Evolutionary conservation across 2,329 filamentous ascomycete species (phyloP).

Genomic region (Graphiopsis chlorocephala): DNA sequence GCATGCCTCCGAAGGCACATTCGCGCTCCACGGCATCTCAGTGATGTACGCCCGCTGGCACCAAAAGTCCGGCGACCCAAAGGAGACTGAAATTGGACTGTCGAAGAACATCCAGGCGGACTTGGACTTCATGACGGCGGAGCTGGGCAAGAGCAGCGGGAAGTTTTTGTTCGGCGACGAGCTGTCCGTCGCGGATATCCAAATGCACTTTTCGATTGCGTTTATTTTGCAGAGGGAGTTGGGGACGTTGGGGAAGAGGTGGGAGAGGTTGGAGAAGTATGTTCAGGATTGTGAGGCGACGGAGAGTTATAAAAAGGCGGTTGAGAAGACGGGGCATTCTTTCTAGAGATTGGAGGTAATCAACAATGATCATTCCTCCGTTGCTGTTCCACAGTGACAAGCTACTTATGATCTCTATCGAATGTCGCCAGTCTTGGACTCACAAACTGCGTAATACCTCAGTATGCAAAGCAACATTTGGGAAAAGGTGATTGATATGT

Average conservation of each 20-base stretch:
- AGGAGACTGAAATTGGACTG: slow-evolving; percentile 39
- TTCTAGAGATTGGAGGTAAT: slow-evolving; percentile 22
- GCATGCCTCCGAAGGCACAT: slow-evolving; percentile 49
- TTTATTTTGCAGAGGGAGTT: slow-evolving; percentile 42
- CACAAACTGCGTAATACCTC: neutral
- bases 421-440: neutral
- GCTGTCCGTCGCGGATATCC: slow-evolving; percentile 45
- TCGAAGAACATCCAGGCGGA: slow-evolving; percentile 46
- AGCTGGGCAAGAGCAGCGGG: slow-evolving; percentile 39
- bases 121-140: slow-evolving; percentile 44
- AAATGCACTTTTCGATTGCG: slow-evolving; percentile 44
- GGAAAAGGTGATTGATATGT: neutral
- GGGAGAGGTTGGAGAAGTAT: slow-evolving; percentile 37
- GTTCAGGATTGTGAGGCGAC: slow-evolving; percentile 37
- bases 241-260: slow-evolving; percentile 37
- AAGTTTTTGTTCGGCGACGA: slow-evolving; percentile 43
- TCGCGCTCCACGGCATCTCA: slow-evolving; percentile 44
- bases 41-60: slow-evolving; percentile 47
- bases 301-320: slow-evolving; percentile 38
- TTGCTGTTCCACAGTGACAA: no score
- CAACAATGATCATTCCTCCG: no score
- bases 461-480: neutral
- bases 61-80: slow-evolving; percentile 37
- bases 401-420: neutral
- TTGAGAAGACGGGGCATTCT: slow-evolving; percentile 41